These are phyloP conservation scores for Aegilops sharonensis DNA, from an alignment of 176 grass and related monocot species.

Conservation along the genomic window DNA sequence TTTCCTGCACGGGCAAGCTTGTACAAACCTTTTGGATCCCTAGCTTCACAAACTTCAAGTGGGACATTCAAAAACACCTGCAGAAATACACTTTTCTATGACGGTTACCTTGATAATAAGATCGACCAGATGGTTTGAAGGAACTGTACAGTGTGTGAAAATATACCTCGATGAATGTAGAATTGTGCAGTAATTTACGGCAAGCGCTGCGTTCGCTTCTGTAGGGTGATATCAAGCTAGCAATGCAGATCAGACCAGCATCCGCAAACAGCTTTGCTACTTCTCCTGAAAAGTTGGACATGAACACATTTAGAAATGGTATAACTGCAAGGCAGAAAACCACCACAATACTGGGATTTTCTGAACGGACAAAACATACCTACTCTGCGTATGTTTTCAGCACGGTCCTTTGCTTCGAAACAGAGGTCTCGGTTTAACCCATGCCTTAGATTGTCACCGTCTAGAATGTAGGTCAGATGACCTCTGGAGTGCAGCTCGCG, in stretches of 20 bases:
- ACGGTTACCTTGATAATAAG: neutral
- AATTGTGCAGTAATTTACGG: conserved; percentile 50
- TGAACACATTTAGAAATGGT: neutral
- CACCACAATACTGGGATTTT: neutral
- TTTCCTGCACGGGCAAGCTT: conserved; percentile 91
- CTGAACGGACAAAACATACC: conserved; percentile 34
- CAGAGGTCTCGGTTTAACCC: conserved; percentile 77
- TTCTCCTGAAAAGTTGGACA: conserved; percentile 50
- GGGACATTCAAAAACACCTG: conserved; percentile 83
- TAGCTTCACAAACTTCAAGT: conserved; percentile 76
- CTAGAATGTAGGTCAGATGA: conserved; percentile 75
- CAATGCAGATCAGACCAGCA: conserved; percentile 86
- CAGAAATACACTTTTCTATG: neutral
- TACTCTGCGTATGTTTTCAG: conserved; percentile 89
- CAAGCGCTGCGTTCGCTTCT: conserved; percentile 58
- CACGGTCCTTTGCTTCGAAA: conserved; percentile 74
- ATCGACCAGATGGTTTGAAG: neutral
- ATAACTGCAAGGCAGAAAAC: neutral
- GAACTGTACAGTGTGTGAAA: neutral
- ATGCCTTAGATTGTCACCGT: conserved; percentile 83
- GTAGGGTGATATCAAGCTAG: conserved; percentile 90
- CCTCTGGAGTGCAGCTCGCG: conserved; percentile 57
- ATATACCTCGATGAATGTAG: neutral
- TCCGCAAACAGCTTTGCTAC: conserved; percentile 88
- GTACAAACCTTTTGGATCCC: conserved; percentile 93